A percentile compares a stretch with the other conserved stretches of the same genome.
Evolutionary conservation across 2,329 filamentous ascomycete genomes (phyloP).

Genomic region (Nectriaceae sp.): DNA sequence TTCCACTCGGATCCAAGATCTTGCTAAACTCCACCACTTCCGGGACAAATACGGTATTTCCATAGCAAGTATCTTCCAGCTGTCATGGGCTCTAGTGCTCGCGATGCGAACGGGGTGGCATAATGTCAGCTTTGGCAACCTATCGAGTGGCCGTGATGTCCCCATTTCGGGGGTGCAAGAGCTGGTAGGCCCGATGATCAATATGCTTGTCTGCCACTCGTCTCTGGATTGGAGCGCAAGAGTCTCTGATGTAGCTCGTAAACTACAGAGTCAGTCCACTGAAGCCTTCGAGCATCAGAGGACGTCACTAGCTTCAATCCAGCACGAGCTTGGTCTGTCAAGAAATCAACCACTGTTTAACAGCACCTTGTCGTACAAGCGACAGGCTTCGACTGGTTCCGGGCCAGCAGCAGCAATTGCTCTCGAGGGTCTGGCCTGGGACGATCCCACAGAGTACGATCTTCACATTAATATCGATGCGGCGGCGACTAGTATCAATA

Average conservation of each 20-base stretch:
- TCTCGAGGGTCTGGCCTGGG: neutral
- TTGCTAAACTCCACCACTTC: neutral
- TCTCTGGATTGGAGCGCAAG: neutral
- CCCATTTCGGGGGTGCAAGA: neutral
- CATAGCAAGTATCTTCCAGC: neutral
- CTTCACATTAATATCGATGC: neutral
- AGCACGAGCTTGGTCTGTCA: neutral
- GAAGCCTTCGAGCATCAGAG: neutral
- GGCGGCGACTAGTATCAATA: neutral
- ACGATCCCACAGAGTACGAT: conserved; percentile 8
- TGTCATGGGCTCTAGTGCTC: neutral
- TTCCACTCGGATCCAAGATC: neutral
- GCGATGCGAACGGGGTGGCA: neutral
- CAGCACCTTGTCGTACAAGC: neutral
- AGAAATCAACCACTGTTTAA: neutral
- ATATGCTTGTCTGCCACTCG: neutral
- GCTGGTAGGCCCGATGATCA: neutral
- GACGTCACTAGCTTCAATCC: neutral
- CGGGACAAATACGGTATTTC: neutral
- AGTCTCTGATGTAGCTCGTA: neutral
- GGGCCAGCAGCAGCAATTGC: neutral
- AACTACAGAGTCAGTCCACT: neutral
- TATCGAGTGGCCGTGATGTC: neutral
- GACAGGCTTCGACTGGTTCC: neutral
- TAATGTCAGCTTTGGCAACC: neutral